Conservation (phyloP, 2,329 filamentous ascomycete species). For the Penicillium sp. region DNA sequence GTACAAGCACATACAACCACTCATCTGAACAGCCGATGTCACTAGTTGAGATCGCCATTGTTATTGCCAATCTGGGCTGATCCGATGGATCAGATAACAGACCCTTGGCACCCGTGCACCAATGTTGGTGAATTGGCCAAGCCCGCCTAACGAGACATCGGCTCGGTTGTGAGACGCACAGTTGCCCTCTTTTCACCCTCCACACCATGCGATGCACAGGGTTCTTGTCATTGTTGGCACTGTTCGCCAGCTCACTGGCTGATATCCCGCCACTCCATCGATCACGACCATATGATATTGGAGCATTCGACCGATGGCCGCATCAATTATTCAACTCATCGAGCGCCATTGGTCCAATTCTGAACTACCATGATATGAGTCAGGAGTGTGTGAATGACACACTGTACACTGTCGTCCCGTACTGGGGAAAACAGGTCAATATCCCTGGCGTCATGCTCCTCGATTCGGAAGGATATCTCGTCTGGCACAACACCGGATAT, state of each 20-base stretch:
- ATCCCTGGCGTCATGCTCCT: slow-evolving; percentile 29
- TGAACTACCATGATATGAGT: neutral
- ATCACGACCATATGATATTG: slow-evolving; percentile 1
- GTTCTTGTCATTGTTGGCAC: neutral
- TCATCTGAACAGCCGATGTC: too few relatives aligned
- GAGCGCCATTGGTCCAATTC: neutral
- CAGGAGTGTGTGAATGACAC: neutral
- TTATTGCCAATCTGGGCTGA: neutral
- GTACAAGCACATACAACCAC: too few relatives aligned
- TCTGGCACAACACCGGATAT: slow-evolving; percentile 29
- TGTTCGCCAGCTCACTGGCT: neutral
- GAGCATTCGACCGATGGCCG: slow-evolving; percentile 2
- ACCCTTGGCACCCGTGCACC: neutral
- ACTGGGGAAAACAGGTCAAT: neutral
- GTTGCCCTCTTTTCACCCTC: neutral
- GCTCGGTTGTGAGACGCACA: slow-evolving; percentile 2
- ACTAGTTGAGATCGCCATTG: neutral
- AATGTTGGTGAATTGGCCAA: neutral
- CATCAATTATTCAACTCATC: slow-evolving; percentile 1
- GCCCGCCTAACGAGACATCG: neutral
- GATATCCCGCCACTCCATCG: slow-evolving; percentile 1
- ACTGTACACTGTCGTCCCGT: neutral
- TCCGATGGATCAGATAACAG: neutral
- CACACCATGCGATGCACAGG: neutral
- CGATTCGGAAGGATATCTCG: slow-evolving; percentile 28